Percentiles rank a stretch among this genome's conserved stretches.
phyloP scores from a whole-genome alignment of 78 protist species.

The Isochrysis galbana region DNA sequence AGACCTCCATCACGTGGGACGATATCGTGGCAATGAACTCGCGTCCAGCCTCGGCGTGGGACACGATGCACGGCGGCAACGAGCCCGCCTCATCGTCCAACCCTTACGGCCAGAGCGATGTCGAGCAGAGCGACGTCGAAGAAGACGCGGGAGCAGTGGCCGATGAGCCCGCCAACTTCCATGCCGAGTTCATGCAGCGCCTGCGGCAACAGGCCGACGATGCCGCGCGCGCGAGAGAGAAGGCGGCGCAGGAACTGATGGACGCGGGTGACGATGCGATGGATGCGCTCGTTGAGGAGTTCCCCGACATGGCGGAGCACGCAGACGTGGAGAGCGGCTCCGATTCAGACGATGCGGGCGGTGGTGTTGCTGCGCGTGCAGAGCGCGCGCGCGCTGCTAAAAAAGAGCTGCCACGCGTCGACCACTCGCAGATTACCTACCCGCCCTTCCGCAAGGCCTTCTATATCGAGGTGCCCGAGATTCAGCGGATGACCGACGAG shows the following conservation, averaged over 20 bases:
- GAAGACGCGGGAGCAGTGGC: neutral
- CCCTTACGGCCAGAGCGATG: neutral
- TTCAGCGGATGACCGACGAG: constrained; percentile 69
- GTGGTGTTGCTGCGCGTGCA: constrained; percentile 2
- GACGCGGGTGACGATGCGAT: neutral
- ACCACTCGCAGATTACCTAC: constrained; percentile 82
- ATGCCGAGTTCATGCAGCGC: neutral
- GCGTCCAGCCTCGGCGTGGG: neutral
- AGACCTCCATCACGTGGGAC: constrained; percentile 14
- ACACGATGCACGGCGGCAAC: neutral
- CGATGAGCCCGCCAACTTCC: neutral
- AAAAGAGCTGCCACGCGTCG: constrained; percentile 59
- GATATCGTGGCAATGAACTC: neutral
- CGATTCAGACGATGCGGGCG: neutral
- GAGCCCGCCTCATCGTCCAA: neutral
- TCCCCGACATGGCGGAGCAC: neutral
- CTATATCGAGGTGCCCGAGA: constrained; percentile 81
- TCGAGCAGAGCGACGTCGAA: neutral
- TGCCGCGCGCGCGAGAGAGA: neutral
- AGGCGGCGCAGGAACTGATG: neutral
- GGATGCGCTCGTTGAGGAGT: constrained; percentile 26
- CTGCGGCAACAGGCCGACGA: neutral
- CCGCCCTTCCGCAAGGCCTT: constrained; percentile 79
- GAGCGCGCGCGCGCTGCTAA: neutral
- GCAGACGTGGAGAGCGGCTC: neutral